Conservation (phyloP, 176 grass and related monocot species). For the Elaeis guineensis region DNA sequence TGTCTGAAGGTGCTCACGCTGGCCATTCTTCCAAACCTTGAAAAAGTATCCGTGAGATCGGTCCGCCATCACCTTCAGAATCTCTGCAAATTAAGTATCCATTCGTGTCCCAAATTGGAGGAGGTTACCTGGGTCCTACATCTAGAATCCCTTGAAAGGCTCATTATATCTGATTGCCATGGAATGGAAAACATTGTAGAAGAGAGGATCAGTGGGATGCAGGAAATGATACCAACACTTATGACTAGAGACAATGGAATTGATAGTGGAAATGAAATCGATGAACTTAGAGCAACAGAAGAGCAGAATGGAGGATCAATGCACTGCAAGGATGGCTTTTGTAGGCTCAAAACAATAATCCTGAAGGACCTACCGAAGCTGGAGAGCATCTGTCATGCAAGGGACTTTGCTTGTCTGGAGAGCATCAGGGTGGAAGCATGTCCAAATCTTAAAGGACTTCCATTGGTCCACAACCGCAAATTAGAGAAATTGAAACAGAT, state of each 20-base stretch:
- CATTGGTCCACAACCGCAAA: conserved; percentile 11
- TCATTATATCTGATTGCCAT: conserved; percentile 50
- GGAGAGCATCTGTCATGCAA: conserved; percentile 37
- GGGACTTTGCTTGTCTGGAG: conserved; percentile 44
- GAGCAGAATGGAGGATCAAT: background rate
- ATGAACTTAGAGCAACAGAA: conserved; percentile 2
- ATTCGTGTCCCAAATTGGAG: conserved; percentile 36
- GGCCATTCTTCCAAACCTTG: conserved; percentile 40
- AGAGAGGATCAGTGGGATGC: conserved; percentile 4
- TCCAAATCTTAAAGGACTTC: conserved; percentile 38
- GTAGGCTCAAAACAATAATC: conserved; percentile 38
- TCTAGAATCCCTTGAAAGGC: conserved; percentile 58
- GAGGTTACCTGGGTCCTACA: conserved; percentile 51
- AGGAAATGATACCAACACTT: background rate
- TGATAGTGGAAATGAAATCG: background rate
- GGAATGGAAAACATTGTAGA: conserved; percentile 42
- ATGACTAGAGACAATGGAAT: background rate
- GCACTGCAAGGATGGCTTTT: conserved; percentile 12
- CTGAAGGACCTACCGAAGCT: conserved; percentile 37
- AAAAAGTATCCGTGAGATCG: conserved; percentile 30
- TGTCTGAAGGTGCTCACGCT: conserved; percentile 52
- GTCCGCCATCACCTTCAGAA: conserved; percentile 36
- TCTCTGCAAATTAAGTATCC: conserved; percentile 51
- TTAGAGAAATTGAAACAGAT: conserved; percentile 54
- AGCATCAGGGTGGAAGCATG: conserved; percentile 64